phyloP scores from a whole-genome alignment of 805 yeast genomes.

The Suhomyces tanzawaensis region DNA sequence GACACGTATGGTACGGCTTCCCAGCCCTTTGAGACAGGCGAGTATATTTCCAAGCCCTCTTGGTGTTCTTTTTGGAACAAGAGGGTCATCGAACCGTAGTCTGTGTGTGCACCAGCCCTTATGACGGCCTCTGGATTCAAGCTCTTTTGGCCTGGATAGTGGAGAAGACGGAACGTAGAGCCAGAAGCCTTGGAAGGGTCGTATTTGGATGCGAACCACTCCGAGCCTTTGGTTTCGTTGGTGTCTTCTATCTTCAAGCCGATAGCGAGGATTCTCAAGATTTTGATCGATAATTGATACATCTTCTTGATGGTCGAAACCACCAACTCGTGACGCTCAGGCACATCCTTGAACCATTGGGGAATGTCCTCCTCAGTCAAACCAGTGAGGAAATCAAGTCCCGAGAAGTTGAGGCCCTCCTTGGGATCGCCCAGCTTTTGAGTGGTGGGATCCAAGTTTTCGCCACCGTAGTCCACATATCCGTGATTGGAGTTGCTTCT shows the following conservation, averaged over 20 bases:
- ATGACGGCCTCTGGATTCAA: constrained; percentile 52
- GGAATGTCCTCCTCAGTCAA: constrained; percentile 44
- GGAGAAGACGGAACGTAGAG: constrained; percentile 65
- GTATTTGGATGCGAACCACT: constrained; percentile 67
- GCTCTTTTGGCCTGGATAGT: constrained; percentile 61
- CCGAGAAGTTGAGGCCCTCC: constrained; percentile 68
- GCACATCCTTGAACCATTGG: constrained; percentile 41
- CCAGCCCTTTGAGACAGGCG: constrained; percentile 59
- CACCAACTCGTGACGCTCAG: constrained; percentile 42
- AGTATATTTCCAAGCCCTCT: constrained; percentile 69
- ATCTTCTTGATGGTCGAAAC: constrained; percentile 41
- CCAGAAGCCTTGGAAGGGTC: constrained; percentile 53
- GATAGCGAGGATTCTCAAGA: constrained; percentile 56
- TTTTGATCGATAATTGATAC: constrained; percentile 45
- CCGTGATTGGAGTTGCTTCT: constrained; percentile 61
- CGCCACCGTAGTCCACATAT: constrained; percentile 54
- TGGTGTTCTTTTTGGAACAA: constrained; percentile 68
- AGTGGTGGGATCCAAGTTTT: constrained; percentile 41
- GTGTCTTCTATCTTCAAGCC: constrained; percentile 61
- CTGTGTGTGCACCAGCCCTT: constrained; percentile 86
- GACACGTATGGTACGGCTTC: constrained; percentile 61
- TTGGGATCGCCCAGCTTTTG: constrained; percentile 55
- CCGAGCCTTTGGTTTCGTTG: constrained; percentile 29
- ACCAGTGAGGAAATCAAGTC: constrained; percentile 51
- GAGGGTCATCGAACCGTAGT: constrained; percentile 73